Evolutionary conservation across 345 rosid genomes (phyloP).

Genomic region (Eucalyptus curtisii): DNA sequence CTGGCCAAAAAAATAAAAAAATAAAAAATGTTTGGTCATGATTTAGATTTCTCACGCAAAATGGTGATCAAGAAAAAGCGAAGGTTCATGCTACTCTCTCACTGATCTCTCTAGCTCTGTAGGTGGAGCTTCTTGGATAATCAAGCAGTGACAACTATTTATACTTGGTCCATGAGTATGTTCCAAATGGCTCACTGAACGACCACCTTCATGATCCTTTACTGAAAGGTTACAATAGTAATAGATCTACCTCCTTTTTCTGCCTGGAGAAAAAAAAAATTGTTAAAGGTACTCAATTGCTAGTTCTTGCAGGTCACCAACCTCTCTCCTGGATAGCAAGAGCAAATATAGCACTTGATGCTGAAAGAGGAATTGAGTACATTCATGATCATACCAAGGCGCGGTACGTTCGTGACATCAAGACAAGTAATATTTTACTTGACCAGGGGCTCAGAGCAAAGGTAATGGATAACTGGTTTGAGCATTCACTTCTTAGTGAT

Average conservation of each 20-base stretch:
- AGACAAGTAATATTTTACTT: conserved; percentile 52
- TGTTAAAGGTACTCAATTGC: background rate
- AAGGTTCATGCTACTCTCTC: background rate
- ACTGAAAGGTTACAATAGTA: conserved; percentile 19
- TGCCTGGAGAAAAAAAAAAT: background rate
- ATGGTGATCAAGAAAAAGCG: background rate
- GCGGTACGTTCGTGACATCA: conserved; percentile 43
- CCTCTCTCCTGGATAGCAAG: conserved; percentile 54
- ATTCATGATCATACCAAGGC: conserved; percentile 62
- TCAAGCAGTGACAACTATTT: conserved; percentile 54
- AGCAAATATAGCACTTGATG: conserved; percentile 53
- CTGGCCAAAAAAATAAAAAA: background rate
- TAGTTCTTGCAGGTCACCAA: conserved; percentile 19
- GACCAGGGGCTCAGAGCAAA: conserved; percentile 42
- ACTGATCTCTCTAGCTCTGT: background rate
- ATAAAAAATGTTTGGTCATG: background rate
- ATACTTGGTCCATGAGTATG: conserved; percentile 49
- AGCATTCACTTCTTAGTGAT: background rate
- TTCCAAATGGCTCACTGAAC: conserved; percentile 40
- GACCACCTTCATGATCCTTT: conserved; percentile 59
- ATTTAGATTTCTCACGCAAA: background rate
- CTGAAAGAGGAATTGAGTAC: conserved; percentile 54
- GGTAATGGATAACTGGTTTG: conserved; percentile 8
- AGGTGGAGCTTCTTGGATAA: conserved; percentile 60
- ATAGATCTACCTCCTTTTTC: background rate